Conservation (phyloP, 176 grass and related monocot genomes). For the Echinochloa phyllopogon region DNA sequence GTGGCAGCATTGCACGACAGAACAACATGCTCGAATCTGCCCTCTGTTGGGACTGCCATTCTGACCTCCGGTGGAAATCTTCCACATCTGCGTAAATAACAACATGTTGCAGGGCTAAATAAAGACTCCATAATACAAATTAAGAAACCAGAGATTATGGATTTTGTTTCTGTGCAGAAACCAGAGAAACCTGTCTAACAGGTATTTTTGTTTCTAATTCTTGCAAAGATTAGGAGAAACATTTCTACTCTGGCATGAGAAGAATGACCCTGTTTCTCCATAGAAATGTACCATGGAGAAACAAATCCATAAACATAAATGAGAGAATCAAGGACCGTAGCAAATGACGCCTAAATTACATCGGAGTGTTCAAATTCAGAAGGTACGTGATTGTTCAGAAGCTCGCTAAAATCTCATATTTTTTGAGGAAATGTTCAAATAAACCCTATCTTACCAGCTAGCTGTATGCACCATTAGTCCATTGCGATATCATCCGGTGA, state of each 20-base stretch:
- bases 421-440: background rate
- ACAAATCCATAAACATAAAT: background rate
- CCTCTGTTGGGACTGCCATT: slow-evolving; percentile 47
- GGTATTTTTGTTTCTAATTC: background rate
- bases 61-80: slow-evolving; percentile 53
- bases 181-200: background rate
- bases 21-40: slow-evolving; percentile 60
- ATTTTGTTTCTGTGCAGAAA: background rate
- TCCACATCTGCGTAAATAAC: slow-evolving; percentile 48
- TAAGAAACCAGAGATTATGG: background rate
- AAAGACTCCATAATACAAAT: background rate
- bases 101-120: background rate
- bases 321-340: background rate
- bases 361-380: background rate
- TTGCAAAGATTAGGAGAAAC: background rate
- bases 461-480: background rate
- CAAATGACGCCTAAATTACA: background rate
- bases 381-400: background rate
- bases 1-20: slow-evolving; percentile 52
- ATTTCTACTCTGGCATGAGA: background rate
- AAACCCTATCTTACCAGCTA: background rate
- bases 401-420: background rate
- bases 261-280: background rate
- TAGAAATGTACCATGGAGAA: background rate
- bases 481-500: background rate